Conservation (phyloP, 352 stramenopile species). For the Phytophthora sansomeana region DNA sequence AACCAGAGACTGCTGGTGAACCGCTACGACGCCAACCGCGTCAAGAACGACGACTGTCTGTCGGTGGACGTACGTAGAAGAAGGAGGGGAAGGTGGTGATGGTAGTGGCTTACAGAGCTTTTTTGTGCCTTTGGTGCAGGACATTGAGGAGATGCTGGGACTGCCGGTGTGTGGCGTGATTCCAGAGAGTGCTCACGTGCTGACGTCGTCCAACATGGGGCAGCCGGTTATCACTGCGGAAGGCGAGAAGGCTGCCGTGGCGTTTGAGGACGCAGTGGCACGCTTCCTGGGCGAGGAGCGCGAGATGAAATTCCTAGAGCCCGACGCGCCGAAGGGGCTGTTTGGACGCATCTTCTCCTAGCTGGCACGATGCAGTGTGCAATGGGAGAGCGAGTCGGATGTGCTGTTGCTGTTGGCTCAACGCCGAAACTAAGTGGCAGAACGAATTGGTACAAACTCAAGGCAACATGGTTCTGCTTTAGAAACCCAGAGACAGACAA, state of each 20-base stretch:
- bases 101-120: not conserved
- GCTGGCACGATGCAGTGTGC: not conserved
- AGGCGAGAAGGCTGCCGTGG: conserved; percentile 74
- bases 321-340: conserved; percentile 83
- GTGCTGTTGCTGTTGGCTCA: not conserved
- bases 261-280: conserved; percentile 92
- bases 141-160: conserved; percentile 94
- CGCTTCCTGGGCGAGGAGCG: conserved; percentile 91
- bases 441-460: conserved; percentile 24
- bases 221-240: conserved; percentile 90
- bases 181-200: conserved; percentile 89
- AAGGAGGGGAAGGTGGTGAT: not conserved
- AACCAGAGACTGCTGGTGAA: conserved; percentile 91
- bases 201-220: conserved; percentile 94
- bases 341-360: conserved; percentile 77
- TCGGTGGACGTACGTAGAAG: conserved; percentile 61
- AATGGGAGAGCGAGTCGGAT: not conserved
- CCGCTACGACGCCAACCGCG: conserved; percentile 91
- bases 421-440: conserved; percentile 1
- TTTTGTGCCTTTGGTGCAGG: conserved; percentile 27
- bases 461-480: conserved; percentile 27
- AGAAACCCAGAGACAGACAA: conserved; percentile 19
- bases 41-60: conserved; percentile 91
- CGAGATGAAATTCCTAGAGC: conserved; percentile 88
- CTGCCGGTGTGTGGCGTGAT: conserved; percentile 92